Evolutionary conservation across 1,139 yeast genomes (phyloP), one percentile per base, ranked within the genome.

Genomic region (Saccharomyces hybrid): DNA sequence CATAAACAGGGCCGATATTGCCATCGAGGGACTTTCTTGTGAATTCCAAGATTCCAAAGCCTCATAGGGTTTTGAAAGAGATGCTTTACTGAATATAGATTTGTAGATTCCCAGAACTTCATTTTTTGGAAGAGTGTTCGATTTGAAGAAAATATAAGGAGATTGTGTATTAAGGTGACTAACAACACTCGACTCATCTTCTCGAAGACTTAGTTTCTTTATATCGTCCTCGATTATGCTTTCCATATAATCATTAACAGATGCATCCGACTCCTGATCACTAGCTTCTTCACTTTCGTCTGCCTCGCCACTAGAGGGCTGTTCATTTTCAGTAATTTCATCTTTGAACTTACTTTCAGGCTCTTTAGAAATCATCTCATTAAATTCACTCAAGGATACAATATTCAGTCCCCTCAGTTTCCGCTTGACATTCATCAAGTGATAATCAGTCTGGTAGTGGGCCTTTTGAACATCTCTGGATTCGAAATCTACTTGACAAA

Each of bases 1-100:
- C 97, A 95, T 89, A 60, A 93, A 80, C 13, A 93, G 72, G 1
- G 96, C 96, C 3, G 88, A 88, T 30, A 68, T 65, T 61, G 68
- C 61, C 6, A 58, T 61, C 9, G 62, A 20, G 4, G 23, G 60
- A 30, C 63, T 60, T 1, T 61, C 20, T 7, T 59, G 46, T 11
- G 50, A 48, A 31, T 75, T 71, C 67, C 74, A 68, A 9, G 54
- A 28, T 5, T 38, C 32, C 34, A 64, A 25, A 3, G 66, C 59
- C 47, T 70, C 63, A 65, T 79, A 69, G 2, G 70, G 62, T 5
- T 50, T 53, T 65, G 68, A 47, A 82, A 69, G 2, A 78, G 72
- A 28, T 67, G 71, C 23, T 34, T 73, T 74, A 28, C 75, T 70
- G 61, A 88, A 81, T n/a, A 87, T 62, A 0, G 84, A 73, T 64